Percentiles rank a stretch among this genome's conserved stretches.
These are phyloP conservation scores for Ehretia macrophylla DNA, from an alignment of 257 asterid species.

Conservation along the genomic window DNA sequence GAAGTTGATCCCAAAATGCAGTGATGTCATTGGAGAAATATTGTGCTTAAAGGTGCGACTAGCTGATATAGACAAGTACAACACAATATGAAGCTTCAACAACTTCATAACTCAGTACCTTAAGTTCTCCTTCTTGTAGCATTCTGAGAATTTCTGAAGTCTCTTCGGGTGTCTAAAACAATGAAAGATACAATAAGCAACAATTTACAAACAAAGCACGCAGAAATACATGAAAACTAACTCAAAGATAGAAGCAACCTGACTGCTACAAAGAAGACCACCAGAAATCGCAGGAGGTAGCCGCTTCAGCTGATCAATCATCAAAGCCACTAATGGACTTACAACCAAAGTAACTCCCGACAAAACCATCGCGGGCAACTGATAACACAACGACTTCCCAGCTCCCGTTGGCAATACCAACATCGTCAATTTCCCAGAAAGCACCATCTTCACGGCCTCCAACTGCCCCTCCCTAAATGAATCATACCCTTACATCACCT, in stretches of 20 bases:
- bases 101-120: conserved; percentile 29
- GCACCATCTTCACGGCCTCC: conserved; percentile 88
- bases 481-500: conserved; percentile 69
- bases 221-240: conserved; percentile 6
- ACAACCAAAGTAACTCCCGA: conserved; percentile 81
- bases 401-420: conserved; percentile 94
- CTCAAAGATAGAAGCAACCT: conserved; percentile 42
- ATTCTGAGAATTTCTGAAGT: conserved; percentile 57
- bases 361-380: conserved; percentile 72
- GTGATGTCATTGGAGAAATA: no score
- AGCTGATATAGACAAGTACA: background rate
- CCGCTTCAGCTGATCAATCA: conserved; percentile 95
- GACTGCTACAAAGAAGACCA: conserved; percentile 79
- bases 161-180: conserved; percentile 70
- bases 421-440: conserved; percentile 69
- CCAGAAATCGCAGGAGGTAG: conserved; percentile 72
- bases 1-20: no score
- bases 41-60: no score
- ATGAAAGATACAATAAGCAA: conserved; percentile 21
- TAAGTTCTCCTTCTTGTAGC: conserved; percentile 71
- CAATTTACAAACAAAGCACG: background rate
- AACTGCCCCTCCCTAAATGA: conserved; percentile 84
- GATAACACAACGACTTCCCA: conserved; percentile 89
- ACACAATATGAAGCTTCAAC: background rate
- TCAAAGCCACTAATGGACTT: conserved; percentile 91